A percentile compares a stretch with the other conserved stretches of the same genome.
Evolutionary conservation across 2,329 filamentous ascomycete species (phyloP).

Genomic region (Pseudodiploospora longispora): DNA sequence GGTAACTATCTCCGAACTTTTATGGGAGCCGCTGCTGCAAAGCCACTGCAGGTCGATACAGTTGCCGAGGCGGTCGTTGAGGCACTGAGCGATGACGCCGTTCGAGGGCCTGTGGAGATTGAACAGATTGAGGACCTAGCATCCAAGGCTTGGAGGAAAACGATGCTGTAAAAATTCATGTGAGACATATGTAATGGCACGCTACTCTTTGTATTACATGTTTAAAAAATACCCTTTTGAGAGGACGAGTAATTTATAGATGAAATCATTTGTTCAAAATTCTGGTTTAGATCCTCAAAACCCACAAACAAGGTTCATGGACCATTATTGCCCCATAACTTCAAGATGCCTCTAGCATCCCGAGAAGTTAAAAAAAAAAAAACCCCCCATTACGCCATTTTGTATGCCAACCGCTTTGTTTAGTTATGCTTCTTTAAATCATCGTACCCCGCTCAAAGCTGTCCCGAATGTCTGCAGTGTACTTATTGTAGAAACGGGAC

Average conservation of each 20-base stretch:
- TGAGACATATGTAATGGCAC: background rate
- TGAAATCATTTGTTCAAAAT: too few species aligned
- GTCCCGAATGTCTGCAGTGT: slow-evolving; percentile 92
- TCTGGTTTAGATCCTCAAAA: too few species aligned
- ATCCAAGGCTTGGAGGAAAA: slow-evolving; percentile 76
- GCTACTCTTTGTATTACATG: too few species aligned
- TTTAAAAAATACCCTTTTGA: too few species aligned
- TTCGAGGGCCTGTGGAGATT: slow-evolving; percentile 70
- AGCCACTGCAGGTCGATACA: slow-evolving; percentile 78
- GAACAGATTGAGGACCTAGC: slow-evolving; percentile 75
- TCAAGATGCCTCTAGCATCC: too few species aligned
- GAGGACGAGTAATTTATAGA: too few species aligned
- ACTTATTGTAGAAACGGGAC: slow-evolving; percentile 94
- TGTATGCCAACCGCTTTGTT: too few species aligned
- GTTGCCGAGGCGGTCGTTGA: slow-evolving; percentile 89
- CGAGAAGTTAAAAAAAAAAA: slow-evolving; percentile 9
- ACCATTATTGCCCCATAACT: too few species aligned
- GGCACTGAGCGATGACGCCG: slow-evolving; percentile 64
- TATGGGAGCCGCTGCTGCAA: slow-evolving; percentile 74
- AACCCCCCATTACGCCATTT: background rate
- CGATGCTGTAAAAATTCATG: slow-evolving; percentile 59
- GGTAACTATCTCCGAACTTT: slow-evolving; percentile 68
- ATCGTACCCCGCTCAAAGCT: slow-evolving; percentile 96
- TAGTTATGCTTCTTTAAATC: slow-evolving; percentile 47
- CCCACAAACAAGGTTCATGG: too few species aligned